Base-by-base conservation (phyloP, 2,329 filamentous ascomycete species). In the Phialophora expanda region DNA sequence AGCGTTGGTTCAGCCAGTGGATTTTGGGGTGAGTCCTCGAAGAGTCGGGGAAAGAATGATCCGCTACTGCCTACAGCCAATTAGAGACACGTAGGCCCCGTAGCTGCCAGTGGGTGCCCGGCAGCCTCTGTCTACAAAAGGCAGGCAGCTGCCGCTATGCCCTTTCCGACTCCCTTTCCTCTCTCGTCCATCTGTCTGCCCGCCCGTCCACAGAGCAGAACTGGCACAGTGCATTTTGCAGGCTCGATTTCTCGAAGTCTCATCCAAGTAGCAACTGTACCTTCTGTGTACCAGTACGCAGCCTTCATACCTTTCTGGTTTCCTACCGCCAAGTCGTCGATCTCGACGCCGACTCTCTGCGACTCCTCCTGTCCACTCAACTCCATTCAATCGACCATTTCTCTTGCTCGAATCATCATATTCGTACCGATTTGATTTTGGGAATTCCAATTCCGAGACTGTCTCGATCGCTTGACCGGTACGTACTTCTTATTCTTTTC, bases 81-180 rank as follows among this genome's bases (percentile, higher is more conserved):
- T 65, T 26, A 66, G 12, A 30, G 54, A 4, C 20, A 26, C 20
- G 26, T 4, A 24, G n/a, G n/a, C 44, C 17, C 57, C 48, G 62
- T 48, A 48, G 58, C 59, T 64, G 62, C 63, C 60, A 64, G 57
- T 51, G 28, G 17, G 54, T 58, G 54, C 61, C 62, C 53, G 22
- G 56, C 57, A 48, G 58, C 61, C 56, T 69, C 59, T 66, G 63
- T 69, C 67, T 69, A 67, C 65, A 67, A 67, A 69, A 69, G 67
- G 67, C 65, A 69, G 65, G 67, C 65, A 67, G 62, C 59, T 65
- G 67, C 67, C 67, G 65, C 67, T 69, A 69, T 69, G 65, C 67
- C 67, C 67, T 69, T 69, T 69, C 67, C 65, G 67, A 69, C 56
- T 69, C 67, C 65, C 64, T 69, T 69, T 69, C 67, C 67, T 69